phyloP scores from a whole-genome alignment of 176 grass and related monocot genomes.

The Eleusine indica region DNA sequence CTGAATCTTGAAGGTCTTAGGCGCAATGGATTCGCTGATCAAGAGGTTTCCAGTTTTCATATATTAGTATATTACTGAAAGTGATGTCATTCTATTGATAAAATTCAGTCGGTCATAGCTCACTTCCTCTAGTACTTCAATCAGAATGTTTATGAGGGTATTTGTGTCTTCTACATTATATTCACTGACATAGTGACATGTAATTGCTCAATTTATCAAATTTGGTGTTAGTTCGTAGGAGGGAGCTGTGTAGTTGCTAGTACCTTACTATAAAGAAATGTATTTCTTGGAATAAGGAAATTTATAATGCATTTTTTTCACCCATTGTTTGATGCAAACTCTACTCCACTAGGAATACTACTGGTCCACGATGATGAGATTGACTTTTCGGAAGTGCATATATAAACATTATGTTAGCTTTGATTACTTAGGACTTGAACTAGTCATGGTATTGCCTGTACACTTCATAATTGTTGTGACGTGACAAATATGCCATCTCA shows the following conservation, averaged over 20 bases:
- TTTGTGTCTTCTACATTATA: background rate
- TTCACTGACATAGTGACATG: background rate
- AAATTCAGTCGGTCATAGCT: background rate
- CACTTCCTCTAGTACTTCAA: background rate
- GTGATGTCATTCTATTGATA: constrained; percentile 10
- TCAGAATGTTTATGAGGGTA: background rate
- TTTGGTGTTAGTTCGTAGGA: background rate
- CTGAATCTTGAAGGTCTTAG: constrained; percentile 89
- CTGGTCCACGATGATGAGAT: background rate
- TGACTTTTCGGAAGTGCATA: background rate
- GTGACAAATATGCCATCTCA: background rate
- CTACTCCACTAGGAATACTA: background rate
- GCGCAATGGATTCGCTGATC: constrained; percentile 63
- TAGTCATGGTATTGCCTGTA: background rate
- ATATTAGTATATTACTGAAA: constrained; percentile 19
- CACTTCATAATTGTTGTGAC: background rate
- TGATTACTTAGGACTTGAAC: background rate
- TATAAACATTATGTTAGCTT: background rate
- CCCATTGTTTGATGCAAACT: background rate
- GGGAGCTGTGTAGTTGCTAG: background rate
- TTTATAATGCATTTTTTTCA: background rate
- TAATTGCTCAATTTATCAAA: constrained; percentile 5
- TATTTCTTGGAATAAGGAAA: background rate
- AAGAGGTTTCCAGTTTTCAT: constrained; percentile 63
- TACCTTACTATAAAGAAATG: background rate